phyloP scores from a whole-genome alignment of 192 early-diverging fungal genomes.

The Diversispora epigaea region DNA sequence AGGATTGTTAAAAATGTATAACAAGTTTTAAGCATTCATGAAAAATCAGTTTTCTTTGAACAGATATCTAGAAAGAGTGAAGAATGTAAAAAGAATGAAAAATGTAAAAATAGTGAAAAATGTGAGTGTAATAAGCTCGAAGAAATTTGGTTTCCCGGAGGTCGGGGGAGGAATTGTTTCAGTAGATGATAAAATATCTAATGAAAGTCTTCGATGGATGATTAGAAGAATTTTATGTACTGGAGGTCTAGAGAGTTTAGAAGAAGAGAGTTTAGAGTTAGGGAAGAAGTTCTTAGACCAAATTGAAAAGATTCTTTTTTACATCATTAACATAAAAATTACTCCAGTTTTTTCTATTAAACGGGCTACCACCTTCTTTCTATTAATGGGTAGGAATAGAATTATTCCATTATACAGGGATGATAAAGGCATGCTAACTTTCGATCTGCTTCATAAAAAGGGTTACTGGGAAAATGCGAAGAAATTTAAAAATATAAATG shows the following conservation, averaged over 20 bases:
- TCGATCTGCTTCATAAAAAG: neutral
- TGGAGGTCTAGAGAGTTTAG: neutral
- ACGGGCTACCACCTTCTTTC: too few relatives aligned
- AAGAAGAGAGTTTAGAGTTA: neutral
- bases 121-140: neutral
- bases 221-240: neutral
- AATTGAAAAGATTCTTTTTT: too few relatives aligned
- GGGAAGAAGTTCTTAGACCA: too few relatives aligned
- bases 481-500: too few relatives aligned
- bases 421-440: neutral
- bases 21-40: neutral
- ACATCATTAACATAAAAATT: too few relatives aligned
- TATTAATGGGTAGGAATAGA: neutral
- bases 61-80: neutral
- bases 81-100: too few relatives aligned
- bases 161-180: neutral
- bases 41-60: neutral
- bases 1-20: conserved; percentile 19
- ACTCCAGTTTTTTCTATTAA: neutral
- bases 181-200: neutral
- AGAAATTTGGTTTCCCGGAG: conserved; percentile 11
- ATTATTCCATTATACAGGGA: neutral
- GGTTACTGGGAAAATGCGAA: neutral
- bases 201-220: neutral
- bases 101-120: too few relatives aligned